phyloP scores from a whole-genome alignment of 257 asterid genomes.

The Nicotiana noctiflora region DNA sequence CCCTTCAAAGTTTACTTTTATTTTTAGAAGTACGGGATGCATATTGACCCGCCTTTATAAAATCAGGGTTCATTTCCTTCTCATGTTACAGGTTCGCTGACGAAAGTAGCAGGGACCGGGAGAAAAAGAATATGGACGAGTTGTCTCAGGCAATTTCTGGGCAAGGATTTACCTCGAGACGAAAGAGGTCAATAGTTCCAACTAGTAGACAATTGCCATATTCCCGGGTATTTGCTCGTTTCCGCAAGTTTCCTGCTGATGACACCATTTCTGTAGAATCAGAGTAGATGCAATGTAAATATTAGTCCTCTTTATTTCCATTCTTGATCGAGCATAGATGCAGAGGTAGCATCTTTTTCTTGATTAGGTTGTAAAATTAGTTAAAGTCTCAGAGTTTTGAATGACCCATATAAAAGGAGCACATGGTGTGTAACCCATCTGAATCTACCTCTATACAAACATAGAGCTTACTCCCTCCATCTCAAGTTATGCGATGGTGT shows the following conservation, averaged over 20 bases:
- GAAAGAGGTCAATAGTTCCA: slow-evolving; percentile 44
- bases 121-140: slow-evolving; percentile 32
- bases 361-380: neutral
- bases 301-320: neutral
- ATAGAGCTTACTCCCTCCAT: too few relatives aligned
- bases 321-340: neutral
- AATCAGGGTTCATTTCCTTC: neutral
- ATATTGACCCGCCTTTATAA: neutral
- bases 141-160: slow-evolving; percentile 40
- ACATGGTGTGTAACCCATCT: neutral
- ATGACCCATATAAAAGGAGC: neutral
- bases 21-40: neutral
- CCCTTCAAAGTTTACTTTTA: neutral
- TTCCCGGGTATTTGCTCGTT: slow-evolving; percentile 47
- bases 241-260: slow-evolving; percentile 43
- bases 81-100: slow-evolving; percentile 37
- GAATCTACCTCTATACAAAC: neutral
- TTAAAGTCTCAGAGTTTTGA: neutral
- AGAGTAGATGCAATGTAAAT: slow-evolving; percentile 28
- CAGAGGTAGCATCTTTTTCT: neutral
- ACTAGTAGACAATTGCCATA: slow-evolving; percentile 30
- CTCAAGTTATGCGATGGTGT: too few relatives aligned
- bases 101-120: slow-evolving; percentile 37
- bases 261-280: slow-evolving; percentile 43
- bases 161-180: slow-evolving; percentile 56